Base-by-base conservation (phyloP, 805 yeast species). In the Barnettozyma populi region DNA sequence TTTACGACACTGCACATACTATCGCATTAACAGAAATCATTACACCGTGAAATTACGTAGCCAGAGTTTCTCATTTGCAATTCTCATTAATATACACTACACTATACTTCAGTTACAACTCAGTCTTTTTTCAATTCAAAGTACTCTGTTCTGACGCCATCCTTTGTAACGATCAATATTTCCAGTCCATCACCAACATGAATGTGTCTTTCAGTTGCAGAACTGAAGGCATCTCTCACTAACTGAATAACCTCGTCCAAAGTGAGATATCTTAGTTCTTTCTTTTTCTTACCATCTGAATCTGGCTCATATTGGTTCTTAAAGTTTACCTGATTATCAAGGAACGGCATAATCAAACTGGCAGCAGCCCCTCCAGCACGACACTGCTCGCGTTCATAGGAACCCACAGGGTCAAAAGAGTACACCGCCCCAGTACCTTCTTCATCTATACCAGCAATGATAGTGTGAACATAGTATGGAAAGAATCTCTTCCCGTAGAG, bases 311-410 rank as follows among this genome's bases (percentile, higher is more conserved):
- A 79, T 68, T 94, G 99, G 72, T 94, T 94, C 66, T 90, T 90
- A 70, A 89, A 86, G 65, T 90, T 88, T 53, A 94, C 99, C 73
- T 94, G 99, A 67, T 90, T 92, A 68, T 94, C 99, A 62, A 94
- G 79, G 67, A 94, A 94, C 4, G 99, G 99, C 95, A 90, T 90
- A 56, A 94, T 90, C 69, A 94, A 78, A 53, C 90, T 80, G 1
- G 97, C 94, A 25, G 98, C 98, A 13, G 97, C 94, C 38, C 99
- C 99, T 54, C 96, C 97, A 2, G 98, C 98, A 62, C 97, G 80
- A 69, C 97, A 89, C 64, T 90, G 96, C 66, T 90, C 97, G 60
- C 97, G 81, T 70, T 94, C 98, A 65, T 94, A 94, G 2, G 97
- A 89, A 3, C 99, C 99, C 49, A 94, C 96, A 1, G 98, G 98